Conservation (phyloP, 2,329 filamentous ascomycete species). For the Colletotrichum sp. region DNA sequence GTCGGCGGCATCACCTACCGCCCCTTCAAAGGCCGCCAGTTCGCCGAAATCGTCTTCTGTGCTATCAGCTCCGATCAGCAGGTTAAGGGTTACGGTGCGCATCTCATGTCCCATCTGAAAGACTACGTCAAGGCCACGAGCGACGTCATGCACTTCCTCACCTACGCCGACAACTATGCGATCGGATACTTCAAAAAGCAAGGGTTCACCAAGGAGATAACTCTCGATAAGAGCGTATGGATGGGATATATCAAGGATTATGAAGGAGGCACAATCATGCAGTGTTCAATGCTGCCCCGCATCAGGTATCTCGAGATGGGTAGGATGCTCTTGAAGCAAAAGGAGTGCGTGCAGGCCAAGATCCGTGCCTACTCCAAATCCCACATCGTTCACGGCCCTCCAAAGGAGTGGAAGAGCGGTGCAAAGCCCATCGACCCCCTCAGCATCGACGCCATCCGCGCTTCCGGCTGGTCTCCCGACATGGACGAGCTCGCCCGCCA, state of each 20-base stretch:
- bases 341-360: conserved; percentile 93
- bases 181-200: conserved; percentile 99
- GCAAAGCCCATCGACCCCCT: conserved; percentile 81
- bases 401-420: conserved; percentile 82
- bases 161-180: conserved; percentile 98
- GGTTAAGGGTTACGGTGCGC: conserved; percentile 97
- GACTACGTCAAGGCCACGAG: conserved; percentile 98
- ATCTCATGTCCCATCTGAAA: conserved; percentile 97
- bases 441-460: conserved; percentile 84
- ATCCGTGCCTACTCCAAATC: conserved; percentile 90
- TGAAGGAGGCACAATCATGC: conserved; percentile 98
- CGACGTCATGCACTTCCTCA: conserved; percentile 97
- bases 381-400: conserved; percentile 85
- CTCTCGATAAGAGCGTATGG: conserved; percentile 86
- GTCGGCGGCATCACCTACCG: conserved; percentile 96
- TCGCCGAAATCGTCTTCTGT: conserved; percentile 98
- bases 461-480: conserved; percentile 92
- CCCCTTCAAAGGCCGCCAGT: conserved; percentile 88
- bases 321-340: conserved; percentile 96
- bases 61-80: conserved; percentile 98
- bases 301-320: conserved; percentile 93
- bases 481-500: conserved; percentile 98
- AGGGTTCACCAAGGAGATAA: conserved; percentile 98
- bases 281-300: conserved; percentile 95
- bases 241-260: conserved; percentile 99